phyloP scores from a whole-genome alignment of 2,329 filamentous ascomycete genomes.

The Tolypocladium amazonense region DNA sequence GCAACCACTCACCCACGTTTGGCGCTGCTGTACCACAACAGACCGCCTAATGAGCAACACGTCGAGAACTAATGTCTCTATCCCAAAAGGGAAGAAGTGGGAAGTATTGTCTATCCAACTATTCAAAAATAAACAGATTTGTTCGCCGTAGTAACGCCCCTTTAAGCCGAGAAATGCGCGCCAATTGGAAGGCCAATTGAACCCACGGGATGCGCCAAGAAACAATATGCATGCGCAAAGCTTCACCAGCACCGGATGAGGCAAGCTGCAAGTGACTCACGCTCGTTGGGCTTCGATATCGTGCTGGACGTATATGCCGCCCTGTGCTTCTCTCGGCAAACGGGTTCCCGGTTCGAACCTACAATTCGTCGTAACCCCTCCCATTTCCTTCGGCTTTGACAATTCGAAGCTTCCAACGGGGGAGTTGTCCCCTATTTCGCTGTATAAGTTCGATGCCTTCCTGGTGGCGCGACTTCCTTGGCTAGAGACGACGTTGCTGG shows the following conservation, averaged over 20 bases:
- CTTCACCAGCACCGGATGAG: background rate
- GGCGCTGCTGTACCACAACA: no score
- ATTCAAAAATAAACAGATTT: background rate
- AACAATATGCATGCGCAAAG: background rate
- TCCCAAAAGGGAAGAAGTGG: no score
- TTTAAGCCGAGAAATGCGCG: background rate
- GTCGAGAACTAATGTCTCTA: no score
- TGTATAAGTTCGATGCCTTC: background rate
- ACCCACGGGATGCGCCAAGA: no score
- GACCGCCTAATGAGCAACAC: background rate
- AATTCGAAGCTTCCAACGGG: background rate
- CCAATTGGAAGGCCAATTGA: background rate
- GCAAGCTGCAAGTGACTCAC: background rate
- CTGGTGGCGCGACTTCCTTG: background rate
- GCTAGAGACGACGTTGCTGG: background rate
- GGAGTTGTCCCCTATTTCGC: background rate
- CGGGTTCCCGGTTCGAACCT: background rate
- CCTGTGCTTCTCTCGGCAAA: background rate
- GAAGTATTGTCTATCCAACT: no score
- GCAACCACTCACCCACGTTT: no score
- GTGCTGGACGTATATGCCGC: background rate
- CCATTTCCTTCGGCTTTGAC: background rate
- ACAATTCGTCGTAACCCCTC: background rate
- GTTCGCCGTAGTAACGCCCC: background rate
- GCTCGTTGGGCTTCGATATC: background rate